phyloP scores from a whole-genome alignment of 2,329 filamentous ascomycete species.

The Clarireedia monteithiana region DNA sequence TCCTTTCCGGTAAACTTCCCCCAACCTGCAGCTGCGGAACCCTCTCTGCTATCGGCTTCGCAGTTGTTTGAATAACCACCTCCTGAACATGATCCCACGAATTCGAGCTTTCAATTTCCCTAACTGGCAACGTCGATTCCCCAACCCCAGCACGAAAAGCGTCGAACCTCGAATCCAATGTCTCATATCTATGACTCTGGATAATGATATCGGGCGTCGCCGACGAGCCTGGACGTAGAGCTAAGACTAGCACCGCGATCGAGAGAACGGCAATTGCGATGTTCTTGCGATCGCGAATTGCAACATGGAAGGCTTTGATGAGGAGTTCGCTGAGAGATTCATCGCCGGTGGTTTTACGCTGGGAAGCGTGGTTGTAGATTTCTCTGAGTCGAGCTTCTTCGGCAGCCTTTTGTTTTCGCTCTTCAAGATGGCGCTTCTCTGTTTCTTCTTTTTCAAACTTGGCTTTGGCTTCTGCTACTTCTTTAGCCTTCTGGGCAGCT shows the following conservation, averaged over 20 bases:
- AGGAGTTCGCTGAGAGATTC: slow-evolving; percentile 48
- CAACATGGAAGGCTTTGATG: slow-evolving; percentile 44
- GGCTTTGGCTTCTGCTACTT: slow-evolving; percentile 33
- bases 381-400: slow-evolving; percentile 47
- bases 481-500: slow-evolving; percentile 25
- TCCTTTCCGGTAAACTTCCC: too few relatives aligned
- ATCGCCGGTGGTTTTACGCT: slow-evolving; percentile 11
- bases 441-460: slow-evolving; percentile 23
- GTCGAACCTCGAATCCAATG: background rate
- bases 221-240: slow-evolving; percentile 23
- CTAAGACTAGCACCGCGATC: slow-evolving; percentile 45
- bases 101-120: background rate
- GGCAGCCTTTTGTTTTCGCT: slow-evolving; percentile 34
- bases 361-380: slow-evolving; percentile 40
- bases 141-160: background rate
- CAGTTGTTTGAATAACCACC: background rate
- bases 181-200: background rate
- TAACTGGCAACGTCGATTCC: background rate
- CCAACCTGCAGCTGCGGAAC: too few relatives aligned
- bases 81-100: background rate
- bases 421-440: slow-evolving; percentile 48
- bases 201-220: background rate
- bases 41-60: too few relatives aligned
- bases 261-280: slow-evolving; percentile 48
- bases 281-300: slow-evolving; percentile 52